These are phyloP conservation scores for Pleurotus salmoneostramineus DNA, from an alignment of 768 basidiomycete species.

Conservation along the genomic window DNA sequence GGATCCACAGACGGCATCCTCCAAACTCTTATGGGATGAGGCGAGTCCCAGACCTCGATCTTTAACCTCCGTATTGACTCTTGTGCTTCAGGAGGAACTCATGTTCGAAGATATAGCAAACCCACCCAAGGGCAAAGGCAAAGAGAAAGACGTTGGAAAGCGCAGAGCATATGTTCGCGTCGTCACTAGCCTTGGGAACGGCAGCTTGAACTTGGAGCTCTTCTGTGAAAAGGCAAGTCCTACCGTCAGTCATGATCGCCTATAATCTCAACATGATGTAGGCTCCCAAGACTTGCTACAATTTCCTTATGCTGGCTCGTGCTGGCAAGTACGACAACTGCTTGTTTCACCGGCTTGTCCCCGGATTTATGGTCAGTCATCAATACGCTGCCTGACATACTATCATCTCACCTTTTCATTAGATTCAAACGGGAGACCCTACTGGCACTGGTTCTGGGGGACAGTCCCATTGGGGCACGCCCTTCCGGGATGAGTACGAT, in stretches of 20 bases:
- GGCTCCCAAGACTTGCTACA: constrained; percentile 99
- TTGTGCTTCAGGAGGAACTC: constrained; percentile 68
- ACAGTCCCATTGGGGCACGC: constrained; percentile 90
- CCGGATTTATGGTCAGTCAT: constrained; percentile 83
- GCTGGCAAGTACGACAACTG: constrained; percentile 88
- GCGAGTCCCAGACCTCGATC: constrained; percentile 29
- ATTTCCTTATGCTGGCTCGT: constrained; percentile 91
- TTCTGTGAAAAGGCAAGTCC: constrained; percentile 78
- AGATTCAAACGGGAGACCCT: constrained; percentile 99
- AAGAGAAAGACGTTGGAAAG: constrained; percentile 91
- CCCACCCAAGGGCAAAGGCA: constrained; percentile 78
- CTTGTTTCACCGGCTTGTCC: constrained; percentile 89
- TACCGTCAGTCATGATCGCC: background rate
- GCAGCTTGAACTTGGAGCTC: constrained; percentile 77
- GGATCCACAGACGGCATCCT: constrained; percentile 63
- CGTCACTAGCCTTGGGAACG: constrained; percentile 86
- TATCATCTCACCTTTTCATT: constrained; percentile 5
- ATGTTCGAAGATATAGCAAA: constrained; percentile 96
- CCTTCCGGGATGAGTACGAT: constrained; percentile 93
- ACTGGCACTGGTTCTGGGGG: constrained; percentile 95
- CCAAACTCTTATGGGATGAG: constrained; percentile 94
- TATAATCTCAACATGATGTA: constrained; percentile 21
- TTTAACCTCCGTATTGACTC: background rate
- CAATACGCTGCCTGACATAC: background rate
- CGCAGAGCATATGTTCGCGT: constrained; percentile 95